Evolutionary conservation across 305 asterid genomes (phyloP).

Genomic region (Petunia hybrid): DNA sequence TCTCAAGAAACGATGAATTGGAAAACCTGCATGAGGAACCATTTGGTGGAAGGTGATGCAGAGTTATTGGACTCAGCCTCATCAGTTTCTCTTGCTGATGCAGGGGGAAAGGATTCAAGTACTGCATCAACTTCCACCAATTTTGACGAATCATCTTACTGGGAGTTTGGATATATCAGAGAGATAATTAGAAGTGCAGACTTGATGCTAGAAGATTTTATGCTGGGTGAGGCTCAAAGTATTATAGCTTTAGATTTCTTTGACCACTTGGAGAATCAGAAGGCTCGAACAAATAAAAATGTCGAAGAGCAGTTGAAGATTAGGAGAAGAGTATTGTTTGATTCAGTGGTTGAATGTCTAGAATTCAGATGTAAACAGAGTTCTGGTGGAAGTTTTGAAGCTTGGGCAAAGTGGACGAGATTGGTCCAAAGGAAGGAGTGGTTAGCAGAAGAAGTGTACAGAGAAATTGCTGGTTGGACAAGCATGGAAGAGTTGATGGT

Average conservation of each 20-base stretch:
- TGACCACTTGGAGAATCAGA: slow-evolving; percentile 64
- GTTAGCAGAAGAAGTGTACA: slow-evolving; percentile 78
- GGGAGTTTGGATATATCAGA: slow-evolving; percentile 72
- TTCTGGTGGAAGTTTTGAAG: slow-evolving; percentile 52
- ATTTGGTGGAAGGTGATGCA: slow-evolving; percentile 53
- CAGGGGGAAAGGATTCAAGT: slow-evolving; percentile 52
- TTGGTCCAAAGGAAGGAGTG: slow-evolving; percentile 52
- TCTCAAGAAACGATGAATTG: slow-evolving; percentile 54
- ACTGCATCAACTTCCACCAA: slow-evolving; percentile 42
- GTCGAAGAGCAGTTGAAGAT: slow-evolving; percentile 52
- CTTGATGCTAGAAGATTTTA: slow-evolving; percentile 60
- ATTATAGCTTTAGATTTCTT: slow-evolving; percentile 63
- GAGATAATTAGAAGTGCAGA: slow-evolving; percentile 55
- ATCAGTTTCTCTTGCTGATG: slow-evolving; percentile 56
- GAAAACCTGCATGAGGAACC: slow-evolving; percentile 56
- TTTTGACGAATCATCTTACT: slow-evolving; percentile 53
- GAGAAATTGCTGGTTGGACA: slow-evolving; percentile 74
- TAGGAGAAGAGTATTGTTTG: slow-evolving; percentile 69
- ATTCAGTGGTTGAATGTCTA: slow-evolving; percentile 69
- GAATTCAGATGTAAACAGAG: slow-evolving; percentile 51
- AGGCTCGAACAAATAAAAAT: slow-evolving; percentile 45
- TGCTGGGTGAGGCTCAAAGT: slow-evolving; percentile 64
- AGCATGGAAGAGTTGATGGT: slow-evolving; percentile 78
- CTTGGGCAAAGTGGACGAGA: slow-evolving; percentile 65
- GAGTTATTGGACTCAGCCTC: slow-evolving; percentile 86